Evolutionary conservation across 345 rosid genomes (phyloP).

Genomic region (Dipteronia dyeriana): DNA sequence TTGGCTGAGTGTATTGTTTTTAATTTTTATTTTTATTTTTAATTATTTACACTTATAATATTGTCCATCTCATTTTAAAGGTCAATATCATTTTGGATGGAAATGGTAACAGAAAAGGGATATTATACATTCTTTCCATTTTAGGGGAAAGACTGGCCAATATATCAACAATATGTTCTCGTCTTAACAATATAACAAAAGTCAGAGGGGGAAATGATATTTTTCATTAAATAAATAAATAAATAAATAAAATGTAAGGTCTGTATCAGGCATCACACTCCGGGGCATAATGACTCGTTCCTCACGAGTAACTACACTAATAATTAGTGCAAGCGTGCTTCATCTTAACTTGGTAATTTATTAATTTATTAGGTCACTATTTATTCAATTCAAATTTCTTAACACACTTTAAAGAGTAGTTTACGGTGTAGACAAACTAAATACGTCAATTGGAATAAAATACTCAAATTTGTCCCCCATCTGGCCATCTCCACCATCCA

Average conservation of each 20-base stretch:
- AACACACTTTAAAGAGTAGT: not conserved
- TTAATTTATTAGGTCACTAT: not conserved
- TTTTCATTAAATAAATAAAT: too few relatives aligned
- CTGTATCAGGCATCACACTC: slow-evolving; percentile 5
- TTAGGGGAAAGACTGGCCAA: too few relatives aligned
- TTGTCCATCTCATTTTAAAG: too few relatives aligned
- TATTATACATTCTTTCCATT: too few relatives aligned
- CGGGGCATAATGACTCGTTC: slow-evolving; percentile 11
- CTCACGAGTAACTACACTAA: not conserved
- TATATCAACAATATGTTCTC: too few relatives aligned
- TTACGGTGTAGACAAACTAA: not conserved
- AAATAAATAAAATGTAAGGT: not conserved
- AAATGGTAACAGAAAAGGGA: too few relatives aligned
- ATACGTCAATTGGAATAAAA: slow-evolving; percentile 1
- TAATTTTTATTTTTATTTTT: too few relatives aligned
- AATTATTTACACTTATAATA: too few relatives aligned
- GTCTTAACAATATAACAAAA: too few relatives aligned
- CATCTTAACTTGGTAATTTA: not conserved
- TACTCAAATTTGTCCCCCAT: slow-evolving; percentile 9
- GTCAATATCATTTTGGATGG: too few relatives aligned
- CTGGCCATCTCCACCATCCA: slow-evolving; percentile 32
- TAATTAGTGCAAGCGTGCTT: slow-evolving; percentile 3
- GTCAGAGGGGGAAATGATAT: too few relatives aligned
- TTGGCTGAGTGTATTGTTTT: too few relatives aligned
- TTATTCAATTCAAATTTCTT: not conserved